Evolutionary conservation across 2,329 filamentous ascomycete genomes (phyloP), one percentile per base, ranked within the genome.

Genomic region (Aureobasidium pullulans): DNA sequence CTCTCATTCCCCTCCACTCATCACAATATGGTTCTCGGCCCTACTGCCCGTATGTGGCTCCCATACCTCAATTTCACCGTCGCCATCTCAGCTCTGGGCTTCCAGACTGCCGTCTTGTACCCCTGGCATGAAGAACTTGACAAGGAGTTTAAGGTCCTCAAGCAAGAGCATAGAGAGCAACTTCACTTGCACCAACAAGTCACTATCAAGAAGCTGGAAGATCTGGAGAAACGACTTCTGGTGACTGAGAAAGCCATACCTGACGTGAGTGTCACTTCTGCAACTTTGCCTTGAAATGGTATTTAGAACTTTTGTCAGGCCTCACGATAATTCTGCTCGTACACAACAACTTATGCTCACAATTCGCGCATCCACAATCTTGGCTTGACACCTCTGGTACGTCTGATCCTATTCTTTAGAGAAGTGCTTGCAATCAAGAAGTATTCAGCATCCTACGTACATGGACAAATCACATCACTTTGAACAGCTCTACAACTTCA

Each of bases 111-210:
- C 31, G 66, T 67, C 0, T 50, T 67, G 19, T 67, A 67, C n/a
- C 66, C 66, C 32, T 67, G 66, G 66, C 66, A 67, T 42, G 61
- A 59, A 44, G 64, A 66, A 42, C 61, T 67, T 8, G 66, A 66
- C 54, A 58, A 63, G 6, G 66, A 66, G 29, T 67, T 67, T 29
- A 60, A 60, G n/a, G 60, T 56, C 10, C 53, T 67, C 36, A 64
- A 56, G 39, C 42, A 46, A 39, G 66, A 67, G 49, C 65, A 67
- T 32, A 47, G 53, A 7, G 50, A 57, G 10, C 46, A 65, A 32
- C 16, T 66, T 19, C 59, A 64, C 28, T 37, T 56, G n/a, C 44
- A 50, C 13, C 57, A 59, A 16, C 36, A 59, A 19, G 46, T 50
- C 46, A 59, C 44, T n/a, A 37, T 59, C 7, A 48, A 59, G 37